Evolutionary conservation across 305 asterid species (phyloP).

Genomic region (Fraxinus greggii): DNA sequence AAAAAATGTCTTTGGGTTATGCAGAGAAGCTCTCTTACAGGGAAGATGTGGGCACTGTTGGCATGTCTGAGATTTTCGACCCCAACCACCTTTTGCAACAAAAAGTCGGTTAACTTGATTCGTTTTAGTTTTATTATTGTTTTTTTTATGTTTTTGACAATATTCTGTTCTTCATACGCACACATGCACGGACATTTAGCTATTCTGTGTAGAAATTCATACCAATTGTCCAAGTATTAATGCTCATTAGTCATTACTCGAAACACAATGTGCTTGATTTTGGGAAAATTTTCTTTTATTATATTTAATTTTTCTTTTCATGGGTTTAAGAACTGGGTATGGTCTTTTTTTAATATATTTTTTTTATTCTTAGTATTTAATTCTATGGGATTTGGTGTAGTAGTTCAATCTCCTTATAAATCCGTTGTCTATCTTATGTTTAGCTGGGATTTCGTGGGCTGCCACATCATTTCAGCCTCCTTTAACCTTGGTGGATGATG

Average conservation of each 20-base stretch:
- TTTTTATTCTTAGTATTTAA: neutral
- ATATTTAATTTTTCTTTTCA: neutral
- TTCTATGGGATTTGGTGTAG: neutral
- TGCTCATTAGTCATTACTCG: slow-evolving; percentile 8
- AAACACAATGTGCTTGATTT: neutral
- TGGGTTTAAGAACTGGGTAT: neutral
- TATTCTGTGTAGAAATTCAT: neutral
- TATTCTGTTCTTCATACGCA: slow-evolving; percentile 5
- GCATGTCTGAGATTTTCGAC: slow-evolving; percentile 84
- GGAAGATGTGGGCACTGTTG: slow-evolving; percentile 97
- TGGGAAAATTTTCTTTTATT: slow-evolving; percentile 9
- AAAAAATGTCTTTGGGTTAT: slow-evolving; percentile 76
- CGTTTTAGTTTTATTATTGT: neutral
- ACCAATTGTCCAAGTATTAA: slow-evolving; percentile 4
- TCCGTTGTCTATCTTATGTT: neutral
- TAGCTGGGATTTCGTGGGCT: neutral
- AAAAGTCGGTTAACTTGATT: slow-evolving; percentile 44
- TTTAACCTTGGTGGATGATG: neutral
- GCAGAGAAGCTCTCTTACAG: slow-evolving; percentile 87
- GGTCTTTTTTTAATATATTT: neutral
- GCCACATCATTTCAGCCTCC: neutral
- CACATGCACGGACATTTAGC: neutral
- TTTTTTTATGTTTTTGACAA: neutral
- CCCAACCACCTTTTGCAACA: slow-evolving; percentile 65
- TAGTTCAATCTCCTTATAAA: neutral